phyloP scores from a whole-genome alignment of 2,329 filamentous ascomycete species.

The Fusarium sp. region DNA sequence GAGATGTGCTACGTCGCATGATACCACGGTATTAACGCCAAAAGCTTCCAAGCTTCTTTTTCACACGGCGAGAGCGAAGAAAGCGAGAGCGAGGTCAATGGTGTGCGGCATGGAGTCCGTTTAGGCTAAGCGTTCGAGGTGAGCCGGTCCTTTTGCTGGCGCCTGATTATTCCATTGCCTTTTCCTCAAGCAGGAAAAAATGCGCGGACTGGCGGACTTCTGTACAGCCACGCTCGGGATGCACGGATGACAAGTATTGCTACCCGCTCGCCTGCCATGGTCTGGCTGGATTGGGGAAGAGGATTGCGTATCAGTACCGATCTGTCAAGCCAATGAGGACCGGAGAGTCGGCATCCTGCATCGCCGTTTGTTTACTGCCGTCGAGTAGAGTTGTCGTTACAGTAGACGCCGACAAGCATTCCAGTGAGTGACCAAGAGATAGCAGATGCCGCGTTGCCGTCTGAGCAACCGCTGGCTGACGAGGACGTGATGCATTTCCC shows the following conservation, averaged over 20 bases:
- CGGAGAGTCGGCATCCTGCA: slow-evolving; percentile 15
- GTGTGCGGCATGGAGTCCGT: slow-evolving; percentile 6
- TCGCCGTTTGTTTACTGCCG: slow-evolving; percentile 18
- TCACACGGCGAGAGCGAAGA: not conserved
- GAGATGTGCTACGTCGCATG: not conserved
- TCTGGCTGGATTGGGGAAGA: slow-evolving; percentile 3
- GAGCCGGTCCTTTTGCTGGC: not conserved
- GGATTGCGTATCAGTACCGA: slow-evolving; percentile 9
- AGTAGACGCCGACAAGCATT: slow-evolving; percentile 23
- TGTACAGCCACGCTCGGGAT: slow-evolving; percentile 40
- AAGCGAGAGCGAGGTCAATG: not conserved
- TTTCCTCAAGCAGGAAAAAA: slow-evolving; percentile 7
- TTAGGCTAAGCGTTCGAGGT: not conserved
- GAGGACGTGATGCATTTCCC: slow-evolving; percentile 8
- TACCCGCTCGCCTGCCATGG: not conserved
- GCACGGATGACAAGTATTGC: slow-evolving; percentile 25
- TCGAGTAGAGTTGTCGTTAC: not conserved
- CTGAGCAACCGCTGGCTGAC: slow-evolving; percentile 18
- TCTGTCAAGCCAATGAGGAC: slow-evolving; percentile 9
- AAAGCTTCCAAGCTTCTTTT: not conserved
- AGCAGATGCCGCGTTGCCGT: slow-evolving; percentile 32
- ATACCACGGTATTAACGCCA: not conserved
- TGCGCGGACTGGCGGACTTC: not conserved
- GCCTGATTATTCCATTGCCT: slow-evolving; percentile 21
- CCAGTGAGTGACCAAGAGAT: not conserved